Base-by-base conservation (phyloP, 2,329 filamentous ascomycete genomes). In the Ambrosiella xylebori region DNA sequence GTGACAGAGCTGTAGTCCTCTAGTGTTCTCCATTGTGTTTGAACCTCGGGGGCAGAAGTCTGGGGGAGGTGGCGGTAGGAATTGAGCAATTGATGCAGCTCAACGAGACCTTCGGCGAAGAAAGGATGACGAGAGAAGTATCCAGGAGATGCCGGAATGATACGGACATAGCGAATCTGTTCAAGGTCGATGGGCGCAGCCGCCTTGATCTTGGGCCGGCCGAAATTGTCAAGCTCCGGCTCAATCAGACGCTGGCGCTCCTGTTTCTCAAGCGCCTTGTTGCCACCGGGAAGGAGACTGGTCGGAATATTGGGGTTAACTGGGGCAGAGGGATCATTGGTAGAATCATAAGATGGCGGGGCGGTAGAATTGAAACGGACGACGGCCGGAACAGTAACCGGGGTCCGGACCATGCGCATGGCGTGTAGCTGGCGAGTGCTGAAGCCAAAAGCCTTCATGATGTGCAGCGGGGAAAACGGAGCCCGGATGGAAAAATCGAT, bases 121-220 rank as follows among this genome's bases (percentile, higher is more conserved):
- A 78, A 76, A 1, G 90, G 86, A 61, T 84, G 84, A 56, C 85
- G 85, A 56, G 88, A 90, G 74, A 97, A 98, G 73, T 98, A 98
- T n/a, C 91, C 93, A 2, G 88, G 84, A 40, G 90, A 95, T 35
- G 78, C 77, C 17, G 93, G 93, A 40, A 96, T 74, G 19, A 94
- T 75, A 63, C 93, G 87, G 57, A 86, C 82, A 63, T 80, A 77
- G 35, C 65, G 63, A 36, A 63, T 60, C n/a, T 61, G 13, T 39
- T 58, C 56, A n/a, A 61, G 58, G 19, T 54, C 53, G 17, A 62
- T 49, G 39, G 59, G 59, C 4, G 54, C 52, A 11, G 62, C 62
- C n/a, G 62, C 61, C 52, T 58, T 52, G 44, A 63, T 62, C 44
- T 58, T 61, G 36, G 57, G 57, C 12, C 53, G 53, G 38, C 57